phyloP scores from a whole-genome alignment of 176 grass and related monocot species.

The Ensete ventricosum region DNA sequence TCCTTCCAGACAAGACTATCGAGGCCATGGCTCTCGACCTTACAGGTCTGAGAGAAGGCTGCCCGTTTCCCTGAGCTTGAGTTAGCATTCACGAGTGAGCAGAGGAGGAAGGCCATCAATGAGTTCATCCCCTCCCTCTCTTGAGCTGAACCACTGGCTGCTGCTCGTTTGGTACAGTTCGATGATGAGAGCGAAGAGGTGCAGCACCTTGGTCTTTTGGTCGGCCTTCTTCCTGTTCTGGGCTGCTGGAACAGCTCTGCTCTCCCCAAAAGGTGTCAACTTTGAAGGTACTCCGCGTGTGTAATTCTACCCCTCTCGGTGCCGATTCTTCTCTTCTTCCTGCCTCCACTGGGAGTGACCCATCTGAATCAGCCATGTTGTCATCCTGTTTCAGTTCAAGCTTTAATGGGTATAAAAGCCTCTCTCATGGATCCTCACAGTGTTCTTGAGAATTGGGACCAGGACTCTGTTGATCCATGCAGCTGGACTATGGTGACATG shows the following conservation, averaged over 20 bases:
- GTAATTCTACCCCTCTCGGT: neutral
- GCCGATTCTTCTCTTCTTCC: neutral
- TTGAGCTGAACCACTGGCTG: conserved; percentile 13
- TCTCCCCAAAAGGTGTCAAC: conserved; percentile 86
- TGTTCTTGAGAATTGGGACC: conserved; percentile 66
- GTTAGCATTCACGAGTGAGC: conserved; percentile 31
- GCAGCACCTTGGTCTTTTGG: conserved; percentile 14
- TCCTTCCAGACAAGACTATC: neutral
- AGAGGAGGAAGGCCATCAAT: neutral
- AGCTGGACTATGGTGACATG: conserved; percentile 62
- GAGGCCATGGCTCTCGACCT: neutral
- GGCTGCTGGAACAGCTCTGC: conserved; percentile 32
- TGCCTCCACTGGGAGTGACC: neutral
- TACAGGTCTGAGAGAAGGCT: neutral
- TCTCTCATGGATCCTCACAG: conserved; percentile 59
- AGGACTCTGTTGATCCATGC: conserved; percentile 74
- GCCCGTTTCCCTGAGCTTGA: neutral
- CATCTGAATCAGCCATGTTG: neutral
- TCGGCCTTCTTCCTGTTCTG: conserved; percentile 17
- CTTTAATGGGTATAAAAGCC: conserved; percentile 61
- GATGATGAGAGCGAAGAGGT: conserved; percentile 19
- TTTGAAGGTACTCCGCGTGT: conserved; percentile 48
- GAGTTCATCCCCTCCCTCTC: conserved; percentile 10
- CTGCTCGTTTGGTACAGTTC: conserved; percentile 25
- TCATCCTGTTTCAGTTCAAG: conserved; percentile 40